A percentile compares a stretch with the other conserved stretches of the same genome.
Conservation (phyloP, 2,329 filamentous ascomycete genomes). For the Ophiostoma perfectum region DNA sequence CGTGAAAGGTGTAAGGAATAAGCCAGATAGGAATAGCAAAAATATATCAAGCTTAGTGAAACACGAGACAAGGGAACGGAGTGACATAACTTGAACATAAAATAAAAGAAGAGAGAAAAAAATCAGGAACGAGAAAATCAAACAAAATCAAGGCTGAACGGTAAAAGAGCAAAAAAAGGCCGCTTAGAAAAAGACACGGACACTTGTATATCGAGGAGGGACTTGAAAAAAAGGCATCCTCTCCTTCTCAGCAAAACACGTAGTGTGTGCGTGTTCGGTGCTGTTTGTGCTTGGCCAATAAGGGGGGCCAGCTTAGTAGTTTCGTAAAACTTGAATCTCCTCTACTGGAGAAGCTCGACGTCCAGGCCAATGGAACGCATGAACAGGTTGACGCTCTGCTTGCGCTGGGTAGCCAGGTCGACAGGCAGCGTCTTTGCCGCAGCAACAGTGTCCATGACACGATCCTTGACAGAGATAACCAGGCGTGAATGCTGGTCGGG, state of each 20-base stretch:
- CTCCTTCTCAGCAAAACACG: neutral
- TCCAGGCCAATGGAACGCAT: slow-evolving; percentile 99
- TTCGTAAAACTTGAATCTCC: neutral
- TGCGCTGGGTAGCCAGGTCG: slow-evolving; percentile 74
- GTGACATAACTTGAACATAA: neutral
- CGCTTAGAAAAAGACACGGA: slow-evolving; percentile 25
- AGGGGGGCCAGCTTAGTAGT: neutral
- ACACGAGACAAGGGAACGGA: neutral
- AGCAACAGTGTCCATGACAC: slow-evolving; percentile 89
- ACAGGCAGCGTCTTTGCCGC: slow-evolving; percentile 84
- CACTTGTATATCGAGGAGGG: slow-evolving; percentile 15
- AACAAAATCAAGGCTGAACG: slow-evolving; percentile 16
- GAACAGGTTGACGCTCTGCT: slow-evolving; percentile 93
- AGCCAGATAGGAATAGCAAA: neutral
- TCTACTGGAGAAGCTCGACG: slow-evolving; percentile 62
- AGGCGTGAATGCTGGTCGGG: slow-evolving; percentile 93
- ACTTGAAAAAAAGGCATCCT: slow-evolving; percentile 7
- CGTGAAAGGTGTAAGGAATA: too few relatives aligned
- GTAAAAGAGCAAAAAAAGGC: slow-evolving; percentile 21
- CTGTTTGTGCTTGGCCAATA: neutral
- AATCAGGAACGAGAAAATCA: neutral
- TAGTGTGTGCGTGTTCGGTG: neutral
- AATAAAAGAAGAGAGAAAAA: neutral
- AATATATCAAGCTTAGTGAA: neutral
- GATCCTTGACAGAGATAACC: slow-evolving; percentile 93